Base-by-base conservation (phyloP, 495 filamentous ascomycete genomes). In the Penicillium chermesinum region DNA sequence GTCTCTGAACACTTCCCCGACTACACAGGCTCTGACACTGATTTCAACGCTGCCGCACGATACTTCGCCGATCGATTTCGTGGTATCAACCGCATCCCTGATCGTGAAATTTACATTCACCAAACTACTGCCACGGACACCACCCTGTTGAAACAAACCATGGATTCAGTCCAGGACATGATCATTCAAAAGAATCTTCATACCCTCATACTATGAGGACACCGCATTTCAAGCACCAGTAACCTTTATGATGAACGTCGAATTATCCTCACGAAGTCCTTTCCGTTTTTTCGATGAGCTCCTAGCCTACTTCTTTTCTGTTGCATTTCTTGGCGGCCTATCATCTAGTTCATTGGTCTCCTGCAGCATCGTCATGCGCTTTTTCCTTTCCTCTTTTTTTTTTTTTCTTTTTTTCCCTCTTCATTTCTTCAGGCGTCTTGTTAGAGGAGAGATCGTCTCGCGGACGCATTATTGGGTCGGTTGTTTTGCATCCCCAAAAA, bases 121-220 rank as follows among this genome's bases (percentile, higher is more conserved):
- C 89, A 87, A 59, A 96, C 91, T 16, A 95, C 95, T 56, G 91
- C 91, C 6, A 96, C 91, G 8, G 91, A 96, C 66, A 96, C 91
- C 27, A 93, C 94, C 62, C 70, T 98, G 44, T 75, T 98, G 45
- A 96, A 96, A 71, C 94, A 91, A 55, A 98, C 93, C 18, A 98
- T 98, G 93, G 79, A 81, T 45, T 94, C 87, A 20, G 93, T 98
- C 27, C 93, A 97, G 63, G 93, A 98, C 63, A 98, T 97, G 87
- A 97, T 98, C 67, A 91, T 98, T 56, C 93, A 98, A 74, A 86
- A 89, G 67, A 98, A 98, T 67, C 77, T 98, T 48, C 88, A 95
- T 71, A 85, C 86, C 62, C 73, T 98, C 57, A 95, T 98, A 61
- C 81, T 97, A 72, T 98, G 81, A 90, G 61, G 45, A 44, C 49